Evolutionary conservation across 1,284 basidiomycete genomes (phyloP).

Genomic region (Laetiporus sulphureus): DNA sequence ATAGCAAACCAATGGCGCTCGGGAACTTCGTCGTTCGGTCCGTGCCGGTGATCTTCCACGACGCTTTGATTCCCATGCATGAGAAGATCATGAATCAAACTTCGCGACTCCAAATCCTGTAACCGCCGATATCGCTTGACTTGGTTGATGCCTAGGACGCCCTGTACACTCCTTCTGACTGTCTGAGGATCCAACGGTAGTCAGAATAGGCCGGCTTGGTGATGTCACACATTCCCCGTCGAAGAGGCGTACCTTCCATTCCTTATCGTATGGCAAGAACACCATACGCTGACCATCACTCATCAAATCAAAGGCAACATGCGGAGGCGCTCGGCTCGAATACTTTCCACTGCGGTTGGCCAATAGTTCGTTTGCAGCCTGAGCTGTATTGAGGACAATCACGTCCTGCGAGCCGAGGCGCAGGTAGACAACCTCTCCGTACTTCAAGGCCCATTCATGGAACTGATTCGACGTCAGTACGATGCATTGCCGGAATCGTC

Average conservation of each 20-base stretch:
- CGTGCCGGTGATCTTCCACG: background rate
- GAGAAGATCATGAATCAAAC: constrained; percentile 18
- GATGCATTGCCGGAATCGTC: background rate
- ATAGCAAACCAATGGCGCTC: constrained; percentile 25
- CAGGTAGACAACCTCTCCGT: constrained; percentile 23
- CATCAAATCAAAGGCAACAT: constrained; percentile 26
- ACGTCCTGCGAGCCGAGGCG: constrained; percentile 24
- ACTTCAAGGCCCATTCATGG: constrained; percentile 23
- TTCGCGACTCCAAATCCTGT: constrained; percentile 22
- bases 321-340: constrained; percentile 18
- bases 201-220: too few species aligned
- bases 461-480: constrained; percentile 14
- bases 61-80: constrained; percentile 3
- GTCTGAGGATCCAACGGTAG: too few species aligned
- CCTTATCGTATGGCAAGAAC: constrained; percentile 23
- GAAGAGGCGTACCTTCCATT: constrained; percentile 27
- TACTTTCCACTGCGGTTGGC: constrained; percentile 25
- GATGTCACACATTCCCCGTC: too few species aligned
- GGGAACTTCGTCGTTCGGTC: constrained; percentile 15
- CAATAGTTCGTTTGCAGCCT: constrained; percentile 27
- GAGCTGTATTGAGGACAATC: constrained; percentile 27
- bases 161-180: constrained; percentile 17
- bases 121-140: constrained; percentile 18
- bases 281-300: constrained; percentile 23
- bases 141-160: constrained; percentile 18